A percentile compares a stretch with the other conserved stretches of the same genome.
Conservation (phyloP, 768 basidiomycete species). For the Russula griseocarnosa region DNA sequence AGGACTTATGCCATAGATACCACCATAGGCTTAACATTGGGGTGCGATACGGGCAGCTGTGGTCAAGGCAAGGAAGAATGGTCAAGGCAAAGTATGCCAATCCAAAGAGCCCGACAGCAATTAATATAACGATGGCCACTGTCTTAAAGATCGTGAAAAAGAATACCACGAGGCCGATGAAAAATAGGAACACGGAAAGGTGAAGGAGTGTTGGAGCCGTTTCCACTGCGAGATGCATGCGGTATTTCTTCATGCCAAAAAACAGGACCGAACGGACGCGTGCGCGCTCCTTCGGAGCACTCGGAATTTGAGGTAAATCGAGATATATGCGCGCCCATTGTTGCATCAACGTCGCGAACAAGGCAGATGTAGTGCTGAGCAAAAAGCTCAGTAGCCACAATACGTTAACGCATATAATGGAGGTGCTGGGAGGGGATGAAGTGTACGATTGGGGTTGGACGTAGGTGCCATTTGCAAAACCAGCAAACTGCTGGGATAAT, state of each 20-base stretch:
- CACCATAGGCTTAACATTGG: conserved; percentile 16
- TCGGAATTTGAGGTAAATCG: conserved; percentile 23
- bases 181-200: conserved; percentile 24
- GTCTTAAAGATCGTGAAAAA: conserved; percentile 8
- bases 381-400: conserved; percentile 23
- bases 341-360: conserved; percentile 20
- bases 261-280: conserved; percentile 18
- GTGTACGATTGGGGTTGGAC: neutral
- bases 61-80: conserved; percentile 22
- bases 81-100: conserved; percentile 20
- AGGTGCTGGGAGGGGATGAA: neutral
- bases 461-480: conserved; percentile 5
- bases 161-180: conserved; percentile 19
- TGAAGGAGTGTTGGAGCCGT: conserved; percentile 32
- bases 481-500: conserved; percentile 17
- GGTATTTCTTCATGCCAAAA: conserved; percentile 14
- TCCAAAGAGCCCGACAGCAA: conserved; percentile 9
- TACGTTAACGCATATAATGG: conserved; percentile 16
- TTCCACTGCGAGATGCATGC: conserved; percentile 9
- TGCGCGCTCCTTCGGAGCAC: conserved; percentile 9
- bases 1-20: neutral
- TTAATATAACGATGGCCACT: conserved; percentile 10
- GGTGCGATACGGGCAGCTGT: conserved; percentile 28
- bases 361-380: conserved; percentile 18
- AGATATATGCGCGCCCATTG: conserved; percentile 21